These are phyloP conservation scores for Monotropa hypopitys DNA, from an alignment of 179 eudicot species.

Conservation along the genomic window DNA sequence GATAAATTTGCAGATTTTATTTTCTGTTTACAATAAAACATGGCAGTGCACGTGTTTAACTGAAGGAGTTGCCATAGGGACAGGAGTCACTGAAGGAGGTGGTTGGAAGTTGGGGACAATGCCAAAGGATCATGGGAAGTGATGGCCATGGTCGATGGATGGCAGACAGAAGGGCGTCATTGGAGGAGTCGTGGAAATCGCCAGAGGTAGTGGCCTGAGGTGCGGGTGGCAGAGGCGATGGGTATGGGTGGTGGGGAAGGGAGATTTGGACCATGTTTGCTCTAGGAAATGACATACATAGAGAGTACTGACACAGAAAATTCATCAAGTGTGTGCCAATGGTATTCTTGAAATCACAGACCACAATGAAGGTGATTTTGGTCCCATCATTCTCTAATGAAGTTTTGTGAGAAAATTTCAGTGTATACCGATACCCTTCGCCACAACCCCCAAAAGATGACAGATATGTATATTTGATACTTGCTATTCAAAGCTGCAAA, in stretches of 20 bases:
- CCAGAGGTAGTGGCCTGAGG: background rate
- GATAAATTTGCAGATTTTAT: background rate
- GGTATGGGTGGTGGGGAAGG: background rate
- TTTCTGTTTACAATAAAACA: background rate
- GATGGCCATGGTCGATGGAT: background rate
- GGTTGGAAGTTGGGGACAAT: too few relatives aligned
- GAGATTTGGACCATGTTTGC: background rate
- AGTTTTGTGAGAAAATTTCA: too few relatives aligned
- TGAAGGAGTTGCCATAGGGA: background rate
- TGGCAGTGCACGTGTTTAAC: background rate
- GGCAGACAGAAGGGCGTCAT: background rate
- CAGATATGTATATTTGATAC: background rate
- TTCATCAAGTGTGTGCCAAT: background rate
- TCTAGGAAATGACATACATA: background rate
- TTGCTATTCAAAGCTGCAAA: background rate
- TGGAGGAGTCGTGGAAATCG: too few relatives aligned
- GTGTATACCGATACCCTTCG: too few relatives aligned
- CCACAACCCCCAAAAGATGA: background rate
- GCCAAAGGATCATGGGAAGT: background rate
- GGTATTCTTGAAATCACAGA: background rate
- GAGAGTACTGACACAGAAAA: background rate
- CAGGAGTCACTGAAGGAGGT: background rate
- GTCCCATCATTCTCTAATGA: background rate
- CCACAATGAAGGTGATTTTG: background rate
- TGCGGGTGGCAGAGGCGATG: background rate